phyloP scores from a whole-genome alignment of 805 yeast species.

The Saccharomycopsis synnaedendra region DNA sequence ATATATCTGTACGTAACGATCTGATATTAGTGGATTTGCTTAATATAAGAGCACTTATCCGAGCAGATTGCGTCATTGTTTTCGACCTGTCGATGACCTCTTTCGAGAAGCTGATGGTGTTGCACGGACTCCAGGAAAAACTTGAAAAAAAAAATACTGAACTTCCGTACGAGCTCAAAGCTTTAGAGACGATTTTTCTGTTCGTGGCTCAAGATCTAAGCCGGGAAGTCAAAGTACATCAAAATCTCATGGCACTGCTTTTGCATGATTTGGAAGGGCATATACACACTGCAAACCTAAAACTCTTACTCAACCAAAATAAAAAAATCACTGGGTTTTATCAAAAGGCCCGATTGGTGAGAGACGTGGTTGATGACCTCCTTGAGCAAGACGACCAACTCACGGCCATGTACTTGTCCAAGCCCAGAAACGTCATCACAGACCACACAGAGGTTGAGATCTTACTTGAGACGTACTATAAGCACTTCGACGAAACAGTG shows the following conservation, averaged over 20 bases:
- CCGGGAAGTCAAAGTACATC: slow-evolving; percentile 54
- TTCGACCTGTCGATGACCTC: slow-evolving; percentile 65
- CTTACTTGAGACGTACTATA: slow-evolving; percentile 79
- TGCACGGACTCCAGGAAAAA: slow-evolving; percentile 76
- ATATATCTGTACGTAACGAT: slow-evolving; percentile 67
- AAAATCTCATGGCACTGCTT: slow-evolving; percentile 47
- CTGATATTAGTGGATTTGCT: slow-evolving; percentile 75
- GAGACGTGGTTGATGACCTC: slow-evolving; percentile 74
- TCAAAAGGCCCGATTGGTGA: slow-evolving; percentile 64
- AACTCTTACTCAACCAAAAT: slow-evolving; percentile 62
- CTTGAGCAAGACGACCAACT: slow-evolving; percentile 82
- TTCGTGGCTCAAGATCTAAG: slow-evolving; percentile 74
- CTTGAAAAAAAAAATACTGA: slow-evolving; percentile 29
- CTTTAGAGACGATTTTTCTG: slow-evolving; percentile 70
- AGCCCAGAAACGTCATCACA: slow-evolving; percentile 16
- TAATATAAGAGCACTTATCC: slow-evolving; percentile 85
- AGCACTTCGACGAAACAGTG: slow-evolving; percentile 86
- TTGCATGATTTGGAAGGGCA: slow-evolving; percentile 65
- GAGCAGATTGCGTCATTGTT: slow-evolving; percentile 64
- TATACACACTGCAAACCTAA: slow-evolving; percentile 63
- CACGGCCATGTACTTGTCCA: slow-evolving; percentile 58
- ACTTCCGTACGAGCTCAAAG: slow-evolving; percentile 61
- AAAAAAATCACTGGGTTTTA: slow-evolving; percentile 61
- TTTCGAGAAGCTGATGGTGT: slow-evolving; percentile 52
- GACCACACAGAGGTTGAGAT: slow-evolving; percentile 73